Percentiles rank a stretch among this genome's conserved stretches.
Conservation (phyloP, 306 rosid species). For the Malus asiatica region DNA sequence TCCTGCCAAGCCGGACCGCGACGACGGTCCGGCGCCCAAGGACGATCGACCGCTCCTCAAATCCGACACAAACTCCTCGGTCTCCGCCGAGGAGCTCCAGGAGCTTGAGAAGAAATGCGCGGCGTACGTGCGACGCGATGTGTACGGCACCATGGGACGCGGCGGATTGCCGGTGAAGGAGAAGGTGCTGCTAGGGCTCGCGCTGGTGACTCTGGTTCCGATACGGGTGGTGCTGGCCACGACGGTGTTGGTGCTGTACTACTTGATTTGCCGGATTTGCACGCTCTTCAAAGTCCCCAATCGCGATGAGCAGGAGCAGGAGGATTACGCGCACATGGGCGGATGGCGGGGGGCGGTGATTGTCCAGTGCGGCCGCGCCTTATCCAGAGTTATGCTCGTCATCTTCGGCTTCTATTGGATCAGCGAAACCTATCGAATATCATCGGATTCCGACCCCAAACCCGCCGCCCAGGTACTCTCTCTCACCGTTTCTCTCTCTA, state of each 20-base stretch:
- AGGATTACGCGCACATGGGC: constrained; percentile 71
- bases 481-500: not conserved
- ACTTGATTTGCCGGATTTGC: constrained; percentile 66
- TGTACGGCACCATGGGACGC: constrained; percentile 89
- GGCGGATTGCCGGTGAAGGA: constrained; percentile 64
- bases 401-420: constrained; percentile 94
- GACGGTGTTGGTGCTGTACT: constrained; percentile 48
- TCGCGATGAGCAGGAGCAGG: constrained; percentile 55
- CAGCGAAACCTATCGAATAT: constrained; percentile 26
- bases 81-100: constrained; percentile 26
- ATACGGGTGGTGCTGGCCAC: constrained; percentile 42
- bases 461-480: constrained; percentile 34
- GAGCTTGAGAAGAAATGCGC: constrained; percentile 81
- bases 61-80: constrained; percentile 27
- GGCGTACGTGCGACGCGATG: constrained; percentile 64
- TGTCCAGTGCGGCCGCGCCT: constrained; percentile 47
- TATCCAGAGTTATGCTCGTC: constrained; percentile 75
- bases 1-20: constrained; percentile 21
- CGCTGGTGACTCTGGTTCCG: constrained; percentile 67
- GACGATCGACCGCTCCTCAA: constrained; percentile 78
- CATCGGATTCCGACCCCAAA: constrained; percentile 4
- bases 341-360: constrained; percentile 76
- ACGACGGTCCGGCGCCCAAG: constrained; percentile 13
- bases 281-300: constrained; percentile 58
- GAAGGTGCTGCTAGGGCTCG: constrained; percentile 62